phyloP scores from a whole-genome alignment of 208 protist species.

The Acanthamoeba lenticulata region DNA sequence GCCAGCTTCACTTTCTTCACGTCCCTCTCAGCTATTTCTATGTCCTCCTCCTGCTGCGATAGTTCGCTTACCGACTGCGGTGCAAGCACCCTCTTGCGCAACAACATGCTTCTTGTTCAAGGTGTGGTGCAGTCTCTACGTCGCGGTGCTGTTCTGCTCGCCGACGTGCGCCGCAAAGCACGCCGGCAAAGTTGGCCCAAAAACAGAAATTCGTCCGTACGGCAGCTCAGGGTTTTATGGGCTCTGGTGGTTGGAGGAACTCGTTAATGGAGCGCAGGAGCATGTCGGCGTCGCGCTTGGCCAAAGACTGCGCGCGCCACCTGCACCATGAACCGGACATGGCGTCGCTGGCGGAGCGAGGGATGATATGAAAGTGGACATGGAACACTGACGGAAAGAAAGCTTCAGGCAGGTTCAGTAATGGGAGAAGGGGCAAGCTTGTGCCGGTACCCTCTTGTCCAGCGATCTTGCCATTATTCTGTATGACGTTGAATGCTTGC shows the following conservation, averaged over 20 bases:
- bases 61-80: neutral
- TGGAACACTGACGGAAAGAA: slow-evolving; percentile 64
- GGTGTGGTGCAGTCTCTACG: neutral
- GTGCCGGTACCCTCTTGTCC: slow-evolving; percentile 41
- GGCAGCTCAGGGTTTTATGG: too few relatives aligned
- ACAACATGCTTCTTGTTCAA: neutral
- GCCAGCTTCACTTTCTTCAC: neutral
- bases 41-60: neutral
- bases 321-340: neutral
- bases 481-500: slow-evolving; percentile 29
- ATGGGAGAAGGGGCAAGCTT: too few relatives aligned
- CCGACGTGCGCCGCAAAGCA: too few relatives aligned
- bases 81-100: neutral
- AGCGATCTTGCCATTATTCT: slow-evolving; percentile 72
- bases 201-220: too few relatives aligned
- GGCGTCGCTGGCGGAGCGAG: slow-evolving; percentile 40
- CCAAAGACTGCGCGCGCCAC: neutral
- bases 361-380: slow-evolving; percentile 75
- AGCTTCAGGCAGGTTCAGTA: neutral
- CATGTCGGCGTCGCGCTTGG: neutral
- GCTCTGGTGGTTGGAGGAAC: neutral
- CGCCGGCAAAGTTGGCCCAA: neutral
- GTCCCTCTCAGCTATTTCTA: too few relatives aligned
- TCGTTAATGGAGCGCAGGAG: neutral
- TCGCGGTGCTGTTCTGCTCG: neutral